Conservation (phyloP, 2,329 filamentous ascomycete species). For the Exophiala phaeomuriformis region DNA sequence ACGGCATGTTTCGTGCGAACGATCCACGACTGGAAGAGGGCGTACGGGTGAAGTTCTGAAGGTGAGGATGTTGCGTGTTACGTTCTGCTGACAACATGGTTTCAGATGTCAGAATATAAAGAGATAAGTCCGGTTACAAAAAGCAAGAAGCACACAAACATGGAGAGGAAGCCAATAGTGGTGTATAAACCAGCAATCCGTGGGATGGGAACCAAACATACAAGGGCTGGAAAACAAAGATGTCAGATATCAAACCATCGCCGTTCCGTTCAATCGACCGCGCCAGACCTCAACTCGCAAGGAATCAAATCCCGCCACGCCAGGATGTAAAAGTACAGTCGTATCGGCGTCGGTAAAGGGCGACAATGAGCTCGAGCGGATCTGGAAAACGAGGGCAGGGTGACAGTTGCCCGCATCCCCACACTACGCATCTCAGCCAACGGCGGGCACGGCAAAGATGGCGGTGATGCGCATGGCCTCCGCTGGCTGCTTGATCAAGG, state of each 20-base stretch:
- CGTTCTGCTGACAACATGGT: slow-evolving; percentile 38
- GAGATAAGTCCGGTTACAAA: slow-evolving; percentile 8
- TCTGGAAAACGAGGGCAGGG: slow-evolving; percentile 4
- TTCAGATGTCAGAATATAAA: slow-evolving; percentile 11
- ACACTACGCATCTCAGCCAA: slow-evolving; percentile 4
- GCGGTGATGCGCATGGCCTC: slow-evolving; percentile 1
- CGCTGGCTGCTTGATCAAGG: background rate
- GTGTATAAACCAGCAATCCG: background rate
- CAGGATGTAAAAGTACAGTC: no score
- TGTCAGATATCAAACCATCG: no score
- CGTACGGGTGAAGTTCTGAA: slow-evolving; percentile 14
- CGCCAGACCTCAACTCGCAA: no score
- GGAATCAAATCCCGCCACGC: no score
- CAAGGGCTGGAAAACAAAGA: no score
- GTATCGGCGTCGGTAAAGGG: background rate
- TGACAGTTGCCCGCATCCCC: slow-evolving; percentile 17
- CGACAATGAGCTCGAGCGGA: slow-evolving; percentile 4
- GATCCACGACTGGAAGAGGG: slow-evolving; percentile 4
- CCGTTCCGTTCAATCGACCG: no score
- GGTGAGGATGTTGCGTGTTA: slow-evolving; percentile 12
- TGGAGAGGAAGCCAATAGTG: background rate
- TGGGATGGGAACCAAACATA: no score
- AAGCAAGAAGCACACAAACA: slow-evolving; percentile 4
- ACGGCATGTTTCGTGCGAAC: slow-evolving; percentile 17
- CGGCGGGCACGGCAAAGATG: slow-evolving; percentile 1